Evolutionary conservation across 495 filamentous ascomycete genomes (phyloP).

Genomic region (Penicillium flavigenum): DNA sequence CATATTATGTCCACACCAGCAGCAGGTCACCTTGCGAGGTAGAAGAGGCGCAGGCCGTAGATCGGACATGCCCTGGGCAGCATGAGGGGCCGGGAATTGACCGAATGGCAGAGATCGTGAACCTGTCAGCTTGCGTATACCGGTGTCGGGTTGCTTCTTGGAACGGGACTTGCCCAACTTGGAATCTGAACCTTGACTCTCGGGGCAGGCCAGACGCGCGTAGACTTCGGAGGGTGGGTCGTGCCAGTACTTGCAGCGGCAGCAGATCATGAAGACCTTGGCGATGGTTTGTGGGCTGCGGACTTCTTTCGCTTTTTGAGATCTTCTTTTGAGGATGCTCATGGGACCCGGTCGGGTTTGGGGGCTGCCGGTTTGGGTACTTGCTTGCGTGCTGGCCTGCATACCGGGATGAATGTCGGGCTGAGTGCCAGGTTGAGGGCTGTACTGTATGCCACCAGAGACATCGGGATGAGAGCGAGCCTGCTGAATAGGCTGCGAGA

Average conservation of each 20-base stretch:
- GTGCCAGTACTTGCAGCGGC: constrained; percentile 77
- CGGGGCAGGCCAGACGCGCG: constrained; percentile 67
- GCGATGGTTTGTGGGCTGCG: constrained; percentile 53
- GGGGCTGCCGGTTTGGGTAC: not conserved
- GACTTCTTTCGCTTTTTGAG: constrained; percentile 22
- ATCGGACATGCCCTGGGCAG: constrained; percentile 16
- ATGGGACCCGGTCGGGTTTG: constrained; percentile 8
- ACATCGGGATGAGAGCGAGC: not conserved
- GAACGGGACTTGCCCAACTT: constrained; percentile 16
- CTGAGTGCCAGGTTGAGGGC: not conserved
- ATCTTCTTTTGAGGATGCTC: constrained; percentile 11
- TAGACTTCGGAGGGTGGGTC: constrained; percentile 76
- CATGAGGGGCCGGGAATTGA: constrained; percentile 6
- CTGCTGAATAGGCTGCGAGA: not conserved
- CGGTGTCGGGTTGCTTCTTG: constrained; percentile 13
- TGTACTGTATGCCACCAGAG: not conserved
- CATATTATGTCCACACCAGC: constrained; percentile 80
- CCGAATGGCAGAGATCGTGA: constrained; percentile 6
- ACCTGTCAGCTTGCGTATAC: constrained; percentile 6
- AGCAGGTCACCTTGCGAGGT: constrained; percentile 65
- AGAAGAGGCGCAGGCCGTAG: constrained; percentile 40
- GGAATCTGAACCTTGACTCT: constrained; percentile 50
- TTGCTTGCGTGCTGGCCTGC: not conserved
- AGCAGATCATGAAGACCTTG: constrained; percentile 80
- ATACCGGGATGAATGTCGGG: not conserved